These are phyloP conservation scores for Daldinia loculata DNA, from an alignment of 495 filamentous ascomycete genomes.

Conservation along the genomic window DNA sequence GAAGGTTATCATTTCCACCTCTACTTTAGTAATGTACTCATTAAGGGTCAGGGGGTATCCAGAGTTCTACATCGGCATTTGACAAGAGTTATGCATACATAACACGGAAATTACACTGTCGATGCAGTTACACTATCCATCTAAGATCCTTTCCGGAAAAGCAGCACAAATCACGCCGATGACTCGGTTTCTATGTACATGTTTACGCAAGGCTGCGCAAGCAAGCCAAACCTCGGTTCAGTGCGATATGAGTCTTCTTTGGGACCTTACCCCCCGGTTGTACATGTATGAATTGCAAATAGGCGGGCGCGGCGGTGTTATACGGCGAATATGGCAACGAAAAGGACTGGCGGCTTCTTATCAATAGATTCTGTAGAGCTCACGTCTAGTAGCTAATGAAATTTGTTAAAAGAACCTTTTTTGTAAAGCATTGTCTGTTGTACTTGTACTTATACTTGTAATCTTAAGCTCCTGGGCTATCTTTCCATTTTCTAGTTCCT, in stretches of 20 bases:
- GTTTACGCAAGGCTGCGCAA: neutral
- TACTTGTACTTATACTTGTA: no score
- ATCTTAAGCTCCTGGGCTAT: no score
- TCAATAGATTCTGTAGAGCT: neutral
- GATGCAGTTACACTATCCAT: neutral
- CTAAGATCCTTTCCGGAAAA: neutral
- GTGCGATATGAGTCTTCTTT: neutral
- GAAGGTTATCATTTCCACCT: neutral
- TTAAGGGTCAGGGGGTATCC: neutral
- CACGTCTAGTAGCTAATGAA: constrained; percentile 1
- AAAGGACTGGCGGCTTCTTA: neutral
- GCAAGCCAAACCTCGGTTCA: neutral
- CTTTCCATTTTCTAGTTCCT: no score
- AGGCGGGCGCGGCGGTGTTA: constrained; percentile 4
- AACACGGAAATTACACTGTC: neutral
- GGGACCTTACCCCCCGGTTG: neutral
- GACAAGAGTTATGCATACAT: neutral
- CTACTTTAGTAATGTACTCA: neutral
- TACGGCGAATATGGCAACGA: neutral
- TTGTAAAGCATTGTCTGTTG: no score
- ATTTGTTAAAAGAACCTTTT: neutral
- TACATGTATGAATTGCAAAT: neutral
- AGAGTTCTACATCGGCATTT: neutral
- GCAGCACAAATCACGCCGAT: neutral
- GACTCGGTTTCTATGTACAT: neutral